Base-by-base conservation (phyloP, 805 yeast genomes). In the Metschnikowia picachoensis region DNA sequence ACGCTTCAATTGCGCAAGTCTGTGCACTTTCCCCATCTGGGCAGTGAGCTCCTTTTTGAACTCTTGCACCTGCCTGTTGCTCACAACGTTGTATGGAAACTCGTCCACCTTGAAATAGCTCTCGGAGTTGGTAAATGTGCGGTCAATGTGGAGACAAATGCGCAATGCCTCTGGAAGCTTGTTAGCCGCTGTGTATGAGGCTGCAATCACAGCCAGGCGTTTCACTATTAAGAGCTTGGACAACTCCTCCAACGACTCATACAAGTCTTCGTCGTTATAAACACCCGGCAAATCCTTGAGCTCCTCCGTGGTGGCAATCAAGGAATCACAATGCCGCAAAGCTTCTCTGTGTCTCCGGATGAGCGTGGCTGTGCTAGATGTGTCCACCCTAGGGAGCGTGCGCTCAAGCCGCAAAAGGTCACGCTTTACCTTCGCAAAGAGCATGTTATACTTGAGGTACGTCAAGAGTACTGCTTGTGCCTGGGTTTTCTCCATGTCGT, bases 281-380 rank as follows among this genome's bases (percentile, higher is more conserved):
- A 92, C 96, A 73, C 98, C 98, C 0, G 97, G 97, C 42, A 94
- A 74, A 49, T 89, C 96, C 58, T 77, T 72, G 38, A 89, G 66
- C 53, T 83, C 84, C 3, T 65, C 66, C 31, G 84, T 61, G 14
- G 85, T 80, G 39, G 73, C 67, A 11, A 74, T 62, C 33, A 87
- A 73, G 8, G 74, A 68, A 17, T 76, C 78, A 48, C 72, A 74
- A 20, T 84, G 61, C 47, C 83, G 73, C 35, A 74, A 59, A 6
- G 68, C 60, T 51, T 81, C 83, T 46, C 68, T 71, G 39, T 66
- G 58, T 11, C 30, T 25, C 29, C 27, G 34, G 15, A 46, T 47
- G 14, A 31, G 30, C 17, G 17, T 25, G 20, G 46, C 37, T 4
- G 43, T 41, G 30, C 35, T 37, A 20, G 60, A 48, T 16, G 57